Evolutionary conservation across 2,329 filamentous ascomycete genomes (phyloP), one percentile per base, ranked within the genome.

Genomic region (Coleophoma crateriformis): DNA sequence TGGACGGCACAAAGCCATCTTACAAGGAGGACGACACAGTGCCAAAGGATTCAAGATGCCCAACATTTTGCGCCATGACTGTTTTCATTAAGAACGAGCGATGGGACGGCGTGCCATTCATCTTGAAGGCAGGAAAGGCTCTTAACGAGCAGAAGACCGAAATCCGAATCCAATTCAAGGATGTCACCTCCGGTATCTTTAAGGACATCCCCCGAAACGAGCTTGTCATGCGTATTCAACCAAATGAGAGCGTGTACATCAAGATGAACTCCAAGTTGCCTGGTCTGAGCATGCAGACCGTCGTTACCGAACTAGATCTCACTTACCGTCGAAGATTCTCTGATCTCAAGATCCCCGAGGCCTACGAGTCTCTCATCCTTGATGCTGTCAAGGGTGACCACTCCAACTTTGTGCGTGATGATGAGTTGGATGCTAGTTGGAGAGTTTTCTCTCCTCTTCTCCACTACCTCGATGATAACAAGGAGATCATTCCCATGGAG

Each of bases 221-320:
- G 76, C 87, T 99, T 58, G 94, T 99, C 64, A 96, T 99, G 77
- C 91, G 94, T 60, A 95, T 99, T 58, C 94, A 99, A 77, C 94
- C 94, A 63, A 99, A 99, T 76, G 94, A 99, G 80, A 95, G 89
- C 68, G 91, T 99, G 60, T 99, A 99, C 76, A 95, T 97, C 72
- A 99, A 99, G 84, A 99, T 99, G 94, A 99, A 99, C 85, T 97
- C 92, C 32, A 99, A 99, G 80, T 79, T 99, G 52, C 95, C 94
- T 17, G 94, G 94, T 63, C 78, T 99, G 64, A 97, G 90, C 77
- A 99, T 97, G 91, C 94, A 99, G 79, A 99, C 94, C 12, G 94
- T 97, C 37, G 89, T 96, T 61, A 99, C 94, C 53, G 94, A 99
- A 76, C 87, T 99, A 53, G 94, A 99, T 67, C 82, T 99, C 60